Base-by-base conservation (phyloP, 2,329 filamentous ascomycete genomes). In the Juglanconis oblonga region DNA sequence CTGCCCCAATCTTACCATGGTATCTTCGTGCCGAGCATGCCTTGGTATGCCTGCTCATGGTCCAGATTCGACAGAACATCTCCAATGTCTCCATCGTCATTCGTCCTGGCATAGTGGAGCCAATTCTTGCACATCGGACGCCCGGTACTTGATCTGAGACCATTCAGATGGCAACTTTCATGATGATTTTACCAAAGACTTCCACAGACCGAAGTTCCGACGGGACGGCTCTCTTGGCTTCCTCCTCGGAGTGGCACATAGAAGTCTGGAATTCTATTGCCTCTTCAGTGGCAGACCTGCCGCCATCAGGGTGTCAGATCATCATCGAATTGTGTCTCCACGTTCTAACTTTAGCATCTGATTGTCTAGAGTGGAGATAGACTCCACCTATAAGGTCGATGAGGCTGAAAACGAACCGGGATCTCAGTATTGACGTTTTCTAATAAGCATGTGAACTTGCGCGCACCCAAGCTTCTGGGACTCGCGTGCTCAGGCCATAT, bases 291-390 rank as follows among this genome's bases (percentile, higher is more conserved):
- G 32, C 31, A 11, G n/a, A 36, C n/a, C 29, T 31, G 50, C 17
- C 50, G 10, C 5, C 17, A 31, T 29, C 11, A 42, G 38, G 10
- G 9, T 13, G 5, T 42, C 52, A 17, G 36, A 55, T 51, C 45
- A 17, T 32, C 51, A 45, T 40, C 44, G 38, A 42, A 13, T 35
- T 31, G n/a, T 24, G 49, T 24, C 17, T 38, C 55, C 51, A 38
- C 17, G 45, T 59, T 52, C 56, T 62, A 62, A 55, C 50, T 62
- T 62, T 62, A 57, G 59, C 55, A 62, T 35, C 55, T 47, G 40
- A 17, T 32, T 17, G 11, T 44, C 52, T 11, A 32, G 4, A 38
- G 52, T 55, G 52, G 52, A 38, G 49, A 13, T 38, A 9, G n/a
- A 24, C 47, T 32, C 31, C 31, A 33, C 47, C 10, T 8, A 5